Conservation (phyloP, 805 yeast genomes). For the Pichia eremophila region DNA sequence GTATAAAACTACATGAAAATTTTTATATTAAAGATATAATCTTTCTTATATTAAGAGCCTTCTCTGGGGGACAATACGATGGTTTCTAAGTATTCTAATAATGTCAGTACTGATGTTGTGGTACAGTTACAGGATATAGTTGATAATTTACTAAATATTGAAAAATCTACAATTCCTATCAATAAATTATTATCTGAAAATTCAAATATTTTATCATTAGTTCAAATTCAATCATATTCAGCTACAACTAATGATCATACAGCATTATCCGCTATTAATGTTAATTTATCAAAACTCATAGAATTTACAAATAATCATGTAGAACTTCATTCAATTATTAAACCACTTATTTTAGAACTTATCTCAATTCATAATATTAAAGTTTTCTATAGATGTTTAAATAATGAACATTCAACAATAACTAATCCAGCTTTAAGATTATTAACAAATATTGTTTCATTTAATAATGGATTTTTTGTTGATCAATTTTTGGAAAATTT, state of each 20-base stretch:
- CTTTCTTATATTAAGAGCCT: no score
- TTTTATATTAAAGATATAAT: no score
- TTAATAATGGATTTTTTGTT: conserved; percentile 39
- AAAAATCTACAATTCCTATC: not conserved
- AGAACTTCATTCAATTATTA: conserved; percentile 19
- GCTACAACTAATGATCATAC: conserved; percentile 43
- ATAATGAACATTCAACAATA: conserved; percentile 43
- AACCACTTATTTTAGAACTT: conserved; percentile 42
- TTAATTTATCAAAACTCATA: conserved; percentile 31
- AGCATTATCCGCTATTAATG: conserved; percentile 37
- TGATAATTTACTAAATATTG: not conserved
- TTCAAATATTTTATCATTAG: conserved; percentile 24
- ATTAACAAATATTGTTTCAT: conserved; percentile 41
- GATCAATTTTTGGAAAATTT: conserved; percentile 55
- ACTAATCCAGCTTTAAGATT: conserved; percentile 57
- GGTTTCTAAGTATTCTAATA: conserved; percentile 1
- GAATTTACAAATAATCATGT: conserved; percentile 14
- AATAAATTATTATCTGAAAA: conserved; percentile 22
- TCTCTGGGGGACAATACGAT: not conserved
- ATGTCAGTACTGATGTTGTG: conserved; percentile 4
- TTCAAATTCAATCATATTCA: conserved; percentile 34
- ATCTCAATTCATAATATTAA: conserved; percentile 45
- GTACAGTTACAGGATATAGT: conserved; percentile 9
- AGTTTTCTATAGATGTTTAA: conserved; percentile 59
- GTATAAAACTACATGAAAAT: no score